These are phyloP conservation scores for Mucor circinelloides DNA, from an alignment of 371 early-diverging fungal species.

Conservation along the genomic window DNA sequence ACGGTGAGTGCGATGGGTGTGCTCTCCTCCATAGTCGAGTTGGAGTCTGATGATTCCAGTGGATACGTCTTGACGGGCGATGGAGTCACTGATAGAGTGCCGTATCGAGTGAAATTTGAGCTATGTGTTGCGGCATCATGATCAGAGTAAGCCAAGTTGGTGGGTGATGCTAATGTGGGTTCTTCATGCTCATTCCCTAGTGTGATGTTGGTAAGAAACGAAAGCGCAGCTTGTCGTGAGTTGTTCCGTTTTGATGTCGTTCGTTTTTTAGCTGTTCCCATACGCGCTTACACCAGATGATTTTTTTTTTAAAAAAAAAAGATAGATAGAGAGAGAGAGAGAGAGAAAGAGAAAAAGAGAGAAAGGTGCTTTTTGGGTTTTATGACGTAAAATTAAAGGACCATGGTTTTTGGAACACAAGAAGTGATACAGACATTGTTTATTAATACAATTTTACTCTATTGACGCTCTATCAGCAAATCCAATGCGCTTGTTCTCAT, in stretches of 20 bases:
- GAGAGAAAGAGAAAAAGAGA: neutral
- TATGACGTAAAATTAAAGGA: neutral
- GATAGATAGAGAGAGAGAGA: no score
- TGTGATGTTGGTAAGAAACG: constrained; percentile 46
- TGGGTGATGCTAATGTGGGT: neutral
- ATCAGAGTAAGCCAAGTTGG: neutral
- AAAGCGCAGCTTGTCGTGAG: constrained; percentile 45
- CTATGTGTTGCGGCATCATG: neutral
- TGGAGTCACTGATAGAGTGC: constrained; percentile 2
- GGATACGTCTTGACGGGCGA: constrained; percentile 17
- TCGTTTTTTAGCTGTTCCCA: constrained; percentile 48
- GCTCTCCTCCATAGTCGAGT: constrained; percentile 27
- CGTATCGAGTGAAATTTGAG: neutral
- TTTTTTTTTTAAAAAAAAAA: no score
- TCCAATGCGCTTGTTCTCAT: constrained; percentile 40
- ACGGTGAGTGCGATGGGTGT: neutral
- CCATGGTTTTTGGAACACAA: neutral
- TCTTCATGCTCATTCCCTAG: constrained; percentile 37
- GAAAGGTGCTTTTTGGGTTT: neutral
- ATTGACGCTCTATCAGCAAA: constrained; percentile 28
- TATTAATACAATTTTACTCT: neutral
- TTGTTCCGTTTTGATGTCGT: constrained; percentile 47
- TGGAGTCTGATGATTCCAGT: constrained; percentile 33
- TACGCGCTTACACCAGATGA: constrained; percentile 3
- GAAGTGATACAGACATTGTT: neutral